A percentile compares a stretch with the other conserved stretches of the same genome.
Evolutionary conservation across 257 asterid genomes (phyloP).

Genomic region (Primulina eburnea): DNA sequence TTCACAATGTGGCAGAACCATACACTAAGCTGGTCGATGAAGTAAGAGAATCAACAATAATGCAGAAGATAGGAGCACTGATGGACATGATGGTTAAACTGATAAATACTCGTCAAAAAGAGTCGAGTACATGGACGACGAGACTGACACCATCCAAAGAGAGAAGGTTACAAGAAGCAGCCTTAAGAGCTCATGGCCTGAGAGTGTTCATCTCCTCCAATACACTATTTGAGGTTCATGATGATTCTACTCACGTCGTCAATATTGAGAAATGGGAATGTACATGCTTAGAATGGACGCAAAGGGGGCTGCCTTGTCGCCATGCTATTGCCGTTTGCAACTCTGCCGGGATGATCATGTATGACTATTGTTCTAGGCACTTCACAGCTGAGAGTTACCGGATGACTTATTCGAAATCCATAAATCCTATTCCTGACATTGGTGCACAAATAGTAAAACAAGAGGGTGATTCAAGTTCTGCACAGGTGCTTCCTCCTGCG

Average conservation of each 20-base stretch:
- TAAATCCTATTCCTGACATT: conserved; percentile 49
- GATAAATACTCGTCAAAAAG: conserved; percentile 46
- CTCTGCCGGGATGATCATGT: conserved; percentile 43
- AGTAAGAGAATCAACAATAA: conserved; percentile 60
- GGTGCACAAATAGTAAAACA: conserved; percentile 40
- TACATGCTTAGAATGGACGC: conserved; percentile 81
- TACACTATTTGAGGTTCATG: conserved; percentile 78
- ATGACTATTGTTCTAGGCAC: conserved; percentile 61
- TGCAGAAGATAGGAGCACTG: conserved; percentile 79
- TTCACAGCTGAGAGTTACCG: conserved; percentile 56
- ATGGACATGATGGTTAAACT: conserved; percentile 46
- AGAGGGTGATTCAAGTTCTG: conserved; percentile 38
- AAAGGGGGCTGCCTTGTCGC: conserved; percentile 61
- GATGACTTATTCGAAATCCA: conserved; percentile 44
- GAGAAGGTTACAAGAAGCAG: conserved; percentile 52
- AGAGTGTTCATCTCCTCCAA: conserved; percentile 76
- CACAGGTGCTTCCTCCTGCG: conserved; percentile 69
- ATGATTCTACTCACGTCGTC: conserved; percentile 74
- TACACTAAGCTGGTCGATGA: conserved; percentile 63
- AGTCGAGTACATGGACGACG: conserved; percentile 51
- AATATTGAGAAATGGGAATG: conserved; percentile 63
- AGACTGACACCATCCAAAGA: conserved; percentile 74
- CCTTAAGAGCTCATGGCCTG: conserved; percentile 48
- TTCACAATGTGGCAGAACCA: conserved; percentile 61
- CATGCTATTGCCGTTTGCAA: conserved; percentile 75